These are phyloP conservation scores for Pseudopediastrum boryanum DNA, from an alignment of 139 green algal species.

Conservation along the genomic window DNA sequence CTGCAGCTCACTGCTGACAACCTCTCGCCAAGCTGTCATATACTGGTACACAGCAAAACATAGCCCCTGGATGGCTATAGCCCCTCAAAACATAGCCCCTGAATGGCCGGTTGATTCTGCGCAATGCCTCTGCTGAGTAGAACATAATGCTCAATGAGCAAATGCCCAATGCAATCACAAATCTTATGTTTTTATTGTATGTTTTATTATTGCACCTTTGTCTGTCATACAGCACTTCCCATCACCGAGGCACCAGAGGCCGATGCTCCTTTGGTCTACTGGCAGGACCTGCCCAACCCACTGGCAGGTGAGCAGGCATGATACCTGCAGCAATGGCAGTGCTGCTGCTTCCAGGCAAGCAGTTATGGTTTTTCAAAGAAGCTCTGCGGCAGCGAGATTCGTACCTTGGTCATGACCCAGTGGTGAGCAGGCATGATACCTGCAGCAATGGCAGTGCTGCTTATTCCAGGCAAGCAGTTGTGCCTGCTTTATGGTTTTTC, in stretches of 20 bases:
- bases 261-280: slow-evolving; percentile 25
- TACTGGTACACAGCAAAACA: no score
- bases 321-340: neutral
- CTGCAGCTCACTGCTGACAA: neutral
- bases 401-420: neutral
- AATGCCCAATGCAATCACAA: neutral
- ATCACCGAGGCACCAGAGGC: no score
- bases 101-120: neutral
- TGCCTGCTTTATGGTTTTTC: neutral
- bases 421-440: neutral
- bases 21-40: neutral
- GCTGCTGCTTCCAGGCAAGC: neutral
- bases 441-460: neutral
- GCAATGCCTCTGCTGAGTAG: neutral
- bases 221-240: no score
- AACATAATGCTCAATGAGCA: neutral
- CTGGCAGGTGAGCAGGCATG: neutral
- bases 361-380: neutral
- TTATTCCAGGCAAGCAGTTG: neutral
- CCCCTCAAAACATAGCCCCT: neutral
- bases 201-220: neutral
- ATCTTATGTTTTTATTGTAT: neutral
- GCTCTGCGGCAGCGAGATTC: neutral
- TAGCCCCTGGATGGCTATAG: neutral
- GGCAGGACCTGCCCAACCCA: neutral